These are phyloP conservation scores for Podaxis sp. DNA, from an alignment of 768 basidiomycete genomes.

Conservation along the genomic window DNA sequence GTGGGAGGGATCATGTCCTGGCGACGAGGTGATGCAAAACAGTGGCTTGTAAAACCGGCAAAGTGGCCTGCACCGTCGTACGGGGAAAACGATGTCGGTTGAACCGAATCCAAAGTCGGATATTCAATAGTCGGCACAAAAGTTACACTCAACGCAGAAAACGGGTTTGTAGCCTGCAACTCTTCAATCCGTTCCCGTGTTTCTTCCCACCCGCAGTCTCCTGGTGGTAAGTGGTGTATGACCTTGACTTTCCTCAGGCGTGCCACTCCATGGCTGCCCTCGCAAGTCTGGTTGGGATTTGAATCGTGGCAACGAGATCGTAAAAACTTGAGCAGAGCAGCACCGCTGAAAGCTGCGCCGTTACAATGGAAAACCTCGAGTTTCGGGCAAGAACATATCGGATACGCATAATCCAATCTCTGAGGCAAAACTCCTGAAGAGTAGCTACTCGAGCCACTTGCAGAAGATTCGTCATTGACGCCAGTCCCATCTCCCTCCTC, in stretches of 20 bases:
- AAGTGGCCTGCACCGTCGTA: neutral
- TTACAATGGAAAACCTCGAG: constrained; percentile 5
- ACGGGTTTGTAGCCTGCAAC: neutral
- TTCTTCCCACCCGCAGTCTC: neutral
- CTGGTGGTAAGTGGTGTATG: neutral
- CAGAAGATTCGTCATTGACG: neutral
- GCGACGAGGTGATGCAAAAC: no score
- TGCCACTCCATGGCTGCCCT: neutral
- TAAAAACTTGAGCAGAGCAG: neutral
- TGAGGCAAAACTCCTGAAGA: no score
- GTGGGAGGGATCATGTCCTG: no score
- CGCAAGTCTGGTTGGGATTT: neutral
- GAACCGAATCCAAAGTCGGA: neutral
- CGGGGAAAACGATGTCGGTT: neutral
- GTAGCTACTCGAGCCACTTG: neutral
- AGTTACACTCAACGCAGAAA: neutral
- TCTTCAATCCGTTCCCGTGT: neutral
- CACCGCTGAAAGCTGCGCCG: neutral
- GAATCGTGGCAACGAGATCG: neutral
- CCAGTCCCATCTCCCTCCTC: neutral
- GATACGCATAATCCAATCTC: neutral
- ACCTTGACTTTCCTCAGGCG: neutral
- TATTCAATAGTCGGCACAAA: neutral
- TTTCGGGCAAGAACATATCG: neutral
- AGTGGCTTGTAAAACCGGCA: neutral